Conservation (phyloP, 2,329 filamentous ascomycete genomes). For the Microcyclospora tardicrescens region DNA sequence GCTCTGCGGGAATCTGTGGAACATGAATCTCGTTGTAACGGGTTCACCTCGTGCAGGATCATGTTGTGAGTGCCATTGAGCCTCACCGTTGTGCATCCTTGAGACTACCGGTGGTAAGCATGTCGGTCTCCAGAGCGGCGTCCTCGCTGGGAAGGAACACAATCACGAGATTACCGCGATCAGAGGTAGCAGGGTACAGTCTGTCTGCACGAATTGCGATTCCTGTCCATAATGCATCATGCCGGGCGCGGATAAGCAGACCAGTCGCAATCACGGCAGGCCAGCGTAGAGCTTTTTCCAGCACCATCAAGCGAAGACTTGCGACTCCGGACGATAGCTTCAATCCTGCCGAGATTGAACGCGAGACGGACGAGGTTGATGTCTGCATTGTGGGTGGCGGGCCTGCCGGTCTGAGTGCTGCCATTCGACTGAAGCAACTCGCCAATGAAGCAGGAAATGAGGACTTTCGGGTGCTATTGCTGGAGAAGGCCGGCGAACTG, state of each 20-base stretch:
- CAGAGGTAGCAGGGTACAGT: too few relatives aligned
- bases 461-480: conserved; percentile 79
- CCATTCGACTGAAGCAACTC: conserved; percentile 88
- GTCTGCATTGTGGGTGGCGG: conserved; percentile 94
- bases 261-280: conserved; percentile 23
- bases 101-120: too few relatives aligned
- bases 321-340: conserved; percentile 29
- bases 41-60: too few relatives aligned
- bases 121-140: too few relatives aligned
- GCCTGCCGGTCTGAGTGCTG: conserved; percentile 84
- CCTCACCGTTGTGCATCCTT: too few relatives aligned
- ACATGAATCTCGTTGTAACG: too few relatives aligned
- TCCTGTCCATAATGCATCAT: conserved; percentile 3
- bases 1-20: too few relatives aligned
- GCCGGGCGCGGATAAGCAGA: conserved; percentile 15
- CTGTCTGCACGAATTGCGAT: too few relatives aligned
- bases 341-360: conserved; percentile 49
- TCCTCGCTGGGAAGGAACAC: too few relatives aligned
- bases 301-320: conserved; percentile 17
- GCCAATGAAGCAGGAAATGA: conserved; percentile 92
- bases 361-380: conserved; percentile 87
- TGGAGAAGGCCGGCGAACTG: conserved; percentile 92
- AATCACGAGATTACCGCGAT: too few relatives aligned
- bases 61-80: too few relatives aligned
- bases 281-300: conserved; percentile 21